These are phyloP conservation scores for Pyropia haitanensis DNA, from an alignment of 23 red algal genomes.

Conservation along the genomic window DNA sequence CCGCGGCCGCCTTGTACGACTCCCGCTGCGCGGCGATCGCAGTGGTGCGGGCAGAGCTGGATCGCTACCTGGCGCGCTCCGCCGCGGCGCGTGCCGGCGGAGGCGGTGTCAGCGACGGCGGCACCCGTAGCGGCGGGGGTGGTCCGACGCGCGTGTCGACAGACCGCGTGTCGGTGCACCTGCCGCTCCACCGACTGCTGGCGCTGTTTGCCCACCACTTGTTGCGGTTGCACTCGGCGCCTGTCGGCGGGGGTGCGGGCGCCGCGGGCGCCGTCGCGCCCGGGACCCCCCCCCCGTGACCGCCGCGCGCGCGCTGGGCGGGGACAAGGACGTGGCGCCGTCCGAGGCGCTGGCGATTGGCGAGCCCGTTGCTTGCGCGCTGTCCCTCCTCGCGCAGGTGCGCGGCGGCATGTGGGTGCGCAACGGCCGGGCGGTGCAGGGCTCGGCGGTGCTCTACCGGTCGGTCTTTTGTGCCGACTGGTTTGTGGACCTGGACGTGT, in stretches of 20 bases:
- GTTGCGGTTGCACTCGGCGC: constrained; percentile 15
- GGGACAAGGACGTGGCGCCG: neutral
- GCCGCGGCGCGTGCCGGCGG: neutral
- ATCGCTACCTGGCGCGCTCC: constrained; percentile 23
- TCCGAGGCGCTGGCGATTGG: neutral
- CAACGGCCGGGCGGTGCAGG: constrained; percentile 29
- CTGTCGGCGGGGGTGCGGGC: neutral
- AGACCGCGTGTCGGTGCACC: constrained; percentile 40
- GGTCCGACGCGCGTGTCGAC: too few species aligned
- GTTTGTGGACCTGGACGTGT: constrained; percentile 72
- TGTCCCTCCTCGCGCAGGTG: constrained; percentile 46
- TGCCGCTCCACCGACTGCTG: constrained; percentile 66
- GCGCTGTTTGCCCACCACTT: constrained; percentile 38
- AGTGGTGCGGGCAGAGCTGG: constrained; percentile 21
- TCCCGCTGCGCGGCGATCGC: constrained; percentile 2
- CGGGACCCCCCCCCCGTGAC: neutral
- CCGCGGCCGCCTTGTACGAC: neutral
- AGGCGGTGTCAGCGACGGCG: too few species aligned
- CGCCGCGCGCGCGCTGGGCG: neutral
- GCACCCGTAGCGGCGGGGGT: too few species aligned
- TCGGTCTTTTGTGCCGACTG: constrained; percentile 37
- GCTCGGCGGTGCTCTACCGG: constrained; percentile 26
- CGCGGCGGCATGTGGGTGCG: constrained; percentile 68
- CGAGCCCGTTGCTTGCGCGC: neutral
- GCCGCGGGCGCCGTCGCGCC: neutral